Percentiles rank a stretch among this genome's conserved stretches.
Conservation (phyloP, 1,139 yeast species). For the Hemisphaericaspora xylofermentans region DNA sequence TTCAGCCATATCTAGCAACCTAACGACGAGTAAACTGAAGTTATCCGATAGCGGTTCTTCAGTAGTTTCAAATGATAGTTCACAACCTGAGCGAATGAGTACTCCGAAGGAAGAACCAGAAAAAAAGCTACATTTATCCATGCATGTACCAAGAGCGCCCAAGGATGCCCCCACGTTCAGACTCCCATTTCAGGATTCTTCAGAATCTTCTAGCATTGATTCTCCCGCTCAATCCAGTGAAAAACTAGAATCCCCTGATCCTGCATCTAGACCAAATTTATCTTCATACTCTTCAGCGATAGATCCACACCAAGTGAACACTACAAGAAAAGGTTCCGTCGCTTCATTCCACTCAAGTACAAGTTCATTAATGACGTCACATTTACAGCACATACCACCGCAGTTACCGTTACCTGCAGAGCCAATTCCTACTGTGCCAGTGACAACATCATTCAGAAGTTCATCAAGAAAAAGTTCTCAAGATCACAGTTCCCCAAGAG, state of each 20-base stretch:
- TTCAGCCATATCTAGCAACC: background rate
- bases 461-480: slow-evolving; percentile 38
- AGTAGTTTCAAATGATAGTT: slow-evolving; percentile 11
- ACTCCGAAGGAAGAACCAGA: slow-evolving; percentile 10
- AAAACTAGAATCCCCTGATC: background rate
- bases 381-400: slow-evolving; percentile 51
- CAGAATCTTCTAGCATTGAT: background rate
- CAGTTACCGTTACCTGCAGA: slow-evolving; percentile 54
- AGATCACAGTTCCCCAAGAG: slow-evolving; percentile 43
- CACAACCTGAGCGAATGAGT: background rate
- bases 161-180: slow-evolving; percentile 53
- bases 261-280: slow-evolving; percentile 13
- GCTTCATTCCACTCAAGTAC: slow-evolving; percentile 29
- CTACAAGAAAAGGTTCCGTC: slow-evolving; percentile 27
- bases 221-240: slow-evolving; percentile 2
- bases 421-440: slow-evolving; percentile 48
- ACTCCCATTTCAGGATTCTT: slow-evolving; percentile 59
- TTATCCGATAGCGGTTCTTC: slow-evolving; percentile 16
- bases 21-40: slow-evolving; percentile 7
- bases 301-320: slow-evolving; percentile 22
- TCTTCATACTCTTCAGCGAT: slow-evolving; percentile 19
- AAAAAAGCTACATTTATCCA: slow-evolving; percentile 20
- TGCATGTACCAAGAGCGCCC: slow-evolving; percentile 23
- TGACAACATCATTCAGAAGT: slow-evolving; percentile 31
- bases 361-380: slow-evolving; percentile 30